Conservation (phyloP, 2,329 filamentous ascomycete species). For the Akanthomyces dipterigenus region DNA sequence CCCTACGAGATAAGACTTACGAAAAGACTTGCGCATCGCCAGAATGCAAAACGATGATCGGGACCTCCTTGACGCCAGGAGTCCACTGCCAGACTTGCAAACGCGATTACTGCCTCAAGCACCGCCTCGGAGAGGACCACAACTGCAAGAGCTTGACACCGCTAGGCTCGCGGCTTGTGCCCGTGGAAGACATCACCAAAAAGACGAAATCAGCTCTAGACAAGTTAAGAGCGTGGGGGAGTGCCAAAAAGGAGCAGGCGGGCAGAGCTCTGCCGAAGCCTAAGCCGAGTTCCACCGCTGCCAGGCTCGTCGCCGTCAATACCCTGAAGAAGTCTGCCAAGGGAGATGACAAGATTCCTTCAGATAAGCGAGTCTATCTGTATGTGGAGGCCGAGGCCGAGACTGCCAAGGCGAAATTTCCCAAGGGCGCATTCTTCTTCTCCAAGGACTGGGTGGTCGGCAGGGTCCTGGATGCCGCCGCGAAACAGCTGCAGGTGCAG, state of each 20-base stretch:
- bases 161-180: constrained; percentile 41
- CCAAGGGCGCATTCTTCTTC: constrained; percentile 75
- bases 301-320: constrained; percentile 63
- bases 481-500: constrained; percentile 67
- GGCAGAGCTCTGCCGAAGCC: constrained; percentile 53
- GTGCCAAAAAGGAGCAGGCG: constrained; percentile 62
- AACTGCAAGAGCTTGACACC: constrained; percentile 71
- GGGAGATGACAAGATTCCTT: constrained; percentile 74
- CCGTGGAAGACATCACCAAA: constrained; percentile 47
- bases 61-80: constrained; percentile 59
- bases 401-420: constrained; percentile 75
- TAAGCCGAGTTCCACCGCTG: constrained; percentile 56
- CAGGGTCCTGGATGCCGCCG: constrained; percentile 70
- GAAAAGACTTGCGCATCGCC: constrained; percentile 63
- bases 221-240: constrained; percentile 73
- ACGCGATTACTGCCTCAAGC: constrained; percentile 69
- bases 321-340: constrained; percentile 81
- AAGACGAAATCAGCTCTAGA: constrained; percentile 69
- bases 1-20: constrained; percentile 45
- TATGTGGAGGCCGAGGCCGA: constrained; percentile 86
- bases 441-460: constrained; percentile 86
- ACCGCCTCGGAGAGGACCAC: constrained; percentile 73
- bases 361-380: constrained; percentile 83
- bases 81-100: constrained; percentile 68
- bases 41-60: constrained; percentile 63